Evolutionary conservation across 352 stramenopile species (phyloP), one percentile per base, ranked within the genome.

Genomic region (Phytophthora brassicae): DNA sequence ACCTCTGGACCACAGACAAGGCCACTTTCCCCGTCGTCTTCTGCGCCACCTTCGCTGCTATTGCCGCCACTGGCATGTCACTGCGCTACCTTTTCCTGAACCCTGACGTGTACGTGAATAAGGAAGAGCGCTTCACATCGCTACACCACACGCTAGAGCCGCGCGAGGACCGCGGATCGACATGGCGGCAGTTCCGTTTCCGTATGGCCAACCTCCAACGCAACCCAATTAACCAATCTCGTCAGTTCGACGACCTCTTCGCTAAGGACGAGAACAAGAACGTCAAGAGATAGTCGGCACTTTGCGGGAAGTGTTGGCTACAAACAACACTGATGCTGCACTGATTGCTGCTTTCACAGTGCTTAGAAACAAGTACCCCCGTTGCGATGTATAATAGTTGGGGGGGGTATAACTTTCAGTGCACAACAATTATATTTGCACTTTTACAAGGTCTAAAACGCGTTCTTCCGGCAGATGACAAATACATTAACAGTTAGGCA

Each of bases 221-320:
- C 66, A 89, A 86, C 66, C 74, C 74, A 41, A 89, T 89, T 66
- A 89, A 89, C 72, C 77, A 89, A 72, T 89, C 77, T n/a, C 74
- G 68, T 24, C 72, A 81, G 54, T 86, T 82, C 62, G 76, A 89
- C 62, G 55, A 75, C 12, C 51, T 86, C 13, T 86, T 81, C 59
- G 68, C 71, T 41, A 81, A 81, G 56, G 52, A 72, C 6, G 70
- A 85, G 66, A 88, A 88, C 74, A 41, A 86, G 72, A 24, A 28
- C 33, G 59, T 85, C 48, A 70, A 77, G 60, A 78, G 77, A 77
- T 31, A 31, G 26, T n/a, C n/a, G n/a, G n/a, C n/a, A n/a, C n/a
- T n/a, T n/a, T n/a, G n/a, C n/a, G n/a, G n/a, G n/a, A n/a, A n/a
- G n/a, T n/a, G n/a, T n/a, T n/a, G n/a, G n/a, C n/a, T n/a, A n/a